A percentile compares a stretch with the other conserved stretches of the same genome.
Evolutionary conservation across 345 rosid genomes (phyloP).

Genomic region (Citrus sp.): DNA sequence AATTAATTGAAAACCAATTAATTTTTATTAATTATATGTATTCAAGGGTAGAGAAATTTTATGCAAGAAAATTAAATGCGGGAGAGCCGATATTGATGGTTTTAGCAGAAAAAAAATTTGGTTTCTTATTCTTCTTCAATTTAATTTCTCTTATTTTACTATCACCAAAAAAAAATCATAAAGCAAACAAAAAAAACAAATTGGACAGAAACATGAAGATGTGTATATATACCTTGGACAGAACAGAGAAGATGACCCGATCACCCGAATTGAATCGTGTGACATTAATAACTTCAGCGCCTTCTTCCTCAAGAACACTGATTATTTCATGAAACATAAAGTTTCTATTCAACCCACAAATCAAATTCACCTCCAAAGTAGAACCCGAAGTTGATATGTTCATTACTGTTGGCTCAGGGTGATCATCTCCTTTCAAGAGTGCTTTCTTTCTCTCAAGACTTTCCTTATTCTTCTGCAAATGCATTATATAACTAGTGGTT

Average conservation of each 20-base stretch:
- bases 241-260: slow-evolving; percentile 18
- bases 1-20: too few species aligned
- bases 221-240: slow-evolving; percentile 12
- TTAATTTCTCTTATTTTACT: too few species aligned
- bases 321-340: slow-evolving; percentile 21
- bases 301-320: slow-evolving; percentile 30
- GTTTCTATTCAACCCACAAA: slow-evolving; percentile 13
- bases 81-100: too few species aligned
- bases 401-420: neutral
- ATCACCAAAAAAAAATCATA: neutral
- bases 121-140: too few species aligned
- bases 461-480: neutral
- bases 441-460: neutral
- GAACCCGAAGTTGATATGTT: slow-evolving; percentile 18
- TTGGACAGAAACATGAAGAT: neutral
- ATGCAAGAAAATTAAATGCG: too few species aligned
- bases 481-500: neutral
- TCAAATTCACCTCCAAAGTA: slow-evolving; percentile 18
- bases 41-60: too few species aligned
- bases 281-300: slow-evolving; percentile 25
- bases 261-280: slow-evolving; percentile 6
- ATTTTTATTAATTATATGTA: too few species aligned
- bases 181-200: too few species aligned
- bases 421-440: neutral
- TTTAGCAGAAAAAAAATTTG: too few species aligned